Evolutionary conservation across 2,329 filamentous ascomycete genomes (phyloP), one percentile per base, ranked within the genome.

Genomic region (Xylariaceae sp.): DNA sequence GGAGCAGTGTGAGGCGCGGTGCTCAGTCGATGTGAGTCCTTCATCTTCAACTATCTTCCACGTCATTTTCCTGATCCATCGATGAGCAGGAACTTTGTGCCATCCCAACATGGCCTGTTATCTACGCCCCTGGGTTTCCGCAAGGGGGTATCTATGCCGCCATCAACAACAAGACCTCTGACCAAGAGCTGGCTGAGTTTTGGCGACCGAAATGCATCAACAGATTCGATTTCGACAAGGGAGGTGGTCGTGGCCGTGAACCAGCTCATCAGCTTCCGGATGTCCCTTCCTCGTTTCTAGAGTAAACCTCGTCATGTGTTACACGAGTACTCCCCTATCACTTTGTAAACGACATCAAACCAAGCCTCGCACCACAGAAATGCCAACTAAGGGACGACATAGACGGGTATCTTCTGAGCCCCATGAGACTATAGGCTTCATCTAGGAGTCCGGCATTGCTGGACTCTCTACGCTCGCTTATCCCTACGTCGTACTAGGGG

Each of bases 141-240:
- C 36, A 44, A 22, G 27, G 36, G 1, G 27, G 42, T 5, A 39
- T 40, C 6, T 44, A 35, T 17, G 42, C 27, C 12, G 42, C 5
- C 10, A 44, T 38, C 16, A 44, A 38, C 11, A 40, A 16, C 14
- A 44, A 25, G 12, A 40, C 36, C 2, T 44, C 37, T n/a, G 16
- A 39, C 16, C 4, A 29, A 40, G 42, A 44, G 5, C 14, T 44
- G 8, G 27, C n/a, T 3, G 37, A 40, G 22, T 40, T 45, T 37
- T 40, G 37, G 43, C 12, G 22, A 20, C 43, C 43, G n/a, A 37
- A 37, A 32, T 45, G 43, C 37, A 37, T 45, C 4, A 32, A 45
- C 17, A 40, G 32, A 14, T 19, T 19, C 6, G 32, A 40, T 29
- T 40, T 40, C 14, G 37, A 45, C 21, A 36, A 23, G 22, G 43